These are phyloP conservation scores for Fusarium denticulatum DNA, from an alignment of 2,329 filamentous ascomycete genomes.

Conservation along the genomic window DNA sequence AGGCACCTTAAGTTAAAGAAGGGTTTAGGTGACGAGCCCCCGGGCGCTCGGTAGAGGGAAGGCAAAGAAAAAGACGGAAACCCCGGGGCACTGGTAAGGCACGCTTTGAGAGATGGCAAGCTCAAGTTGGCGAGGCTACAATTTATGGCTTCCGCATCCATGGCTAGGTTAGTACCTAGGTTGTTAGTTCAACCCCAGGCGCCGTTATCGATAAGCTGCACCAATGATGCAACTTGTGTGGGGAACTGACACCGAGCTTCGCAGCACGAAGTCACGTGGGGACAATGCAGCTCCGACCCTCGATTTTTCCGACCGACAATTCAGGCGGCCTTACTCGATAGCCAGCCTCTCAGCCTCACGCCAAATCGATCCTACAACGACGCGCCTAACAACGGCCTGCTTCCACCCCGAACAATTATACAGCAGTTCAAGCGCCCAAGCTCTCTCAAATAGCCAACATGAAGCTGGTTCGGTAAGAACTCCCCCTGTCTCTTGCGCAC, in stretches of 20 bases:
- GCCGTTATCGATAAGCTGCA: constrained; percentile 35
- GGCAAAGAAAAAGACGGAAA: constrained; percentile 17
- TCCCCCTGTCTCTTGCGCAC: not conserved
- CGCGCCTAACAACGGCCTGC: constrained; percentile 29
- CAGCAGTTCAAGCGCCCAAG: constrained; percentile 6
- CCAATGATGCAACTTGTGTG: constrained; percentile 22
- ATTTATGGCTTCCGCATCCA: constrained; percentile 38
- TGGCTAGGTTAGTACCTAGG: not conserved
- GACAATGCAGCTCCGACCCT: constrained; percentile 32
- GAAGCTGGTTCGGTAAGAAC: constrained; percentile 93
- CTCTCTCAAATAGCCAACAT: constrained; percentile 64
- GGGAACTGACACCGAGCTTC: not conserved
- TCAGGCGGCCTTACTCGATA: constrained; percentile 33
- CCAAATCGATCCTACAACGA: constrained; percentile 34
- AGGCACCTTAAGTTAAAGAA: not conserved
- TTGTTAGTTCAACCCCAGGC: constrained; percentile 18
- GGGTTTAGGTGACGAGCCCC: constrained; percentile 12
- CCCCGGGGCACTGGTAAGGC: constrained; percentile 23
- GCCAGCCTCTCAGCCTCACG: constrained; percentile 46
- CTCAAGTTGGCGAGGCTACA: constrained; percentile 37
- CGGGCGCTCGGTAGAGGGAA: constrained; percentile 16
- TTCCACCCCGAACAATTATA: constrained; percentile 5
- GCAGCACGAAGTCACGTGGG: constrained; percentile 34
- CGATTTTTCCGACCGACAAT: constrained; percentile 49
- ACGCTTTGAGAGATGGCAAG: constrained; percentile 38